phyloP scores from a whole-genome alignment of 2,329 filamentous ascomycete genomes.

The Leptographium procerum region DNA sequence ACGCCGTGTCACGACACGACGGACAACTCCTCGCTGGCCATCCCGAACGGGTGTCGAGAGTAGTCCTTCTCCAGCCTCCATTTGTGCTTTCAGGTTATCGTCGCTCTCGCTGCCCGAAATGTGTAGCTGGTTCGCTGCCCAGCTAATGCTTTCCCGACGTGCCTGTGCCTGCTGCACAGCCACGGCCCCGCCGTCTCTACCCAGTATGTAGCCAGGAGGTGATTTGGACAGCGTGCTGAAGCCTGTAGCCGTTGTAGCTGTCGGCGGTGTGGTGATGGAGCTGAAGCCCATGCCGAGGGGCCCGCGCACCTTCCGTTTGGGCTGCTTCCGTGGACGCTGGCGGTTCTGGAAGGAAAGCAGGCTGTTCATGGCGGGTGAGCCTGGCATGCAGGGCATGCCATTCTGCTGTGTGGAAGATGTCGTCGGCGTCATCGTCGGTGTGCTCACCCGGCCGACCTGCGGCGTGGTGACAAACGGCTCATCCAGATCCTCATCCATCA shows the following conservation, averaged over 20 bases:
- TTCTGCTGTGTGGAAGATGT: neutral
- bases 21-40: constrained; percentile 63
- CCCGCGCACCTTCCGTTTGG: constrained; percentile 39
- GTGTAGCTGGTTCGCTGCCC: constrained; percentile 80
- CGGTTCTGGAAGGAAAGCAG: constrained; percentile 76
- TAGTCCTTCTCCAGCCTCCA: constrained; percentile 32
- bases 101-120: constrained; percentile 74
- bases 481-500: constrained; percentile 64
- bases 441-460: constrained; percentile 51
- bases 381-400: constrained; percentile 7
- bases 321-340: constrained; percentile 58
- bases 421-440: constrained; percentile 24
- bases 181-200: neutral
- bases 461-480: constrained; percentile 77
- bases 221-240: constrained; percentile 49
- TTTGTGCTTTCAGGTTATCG: constrained; percentile 43
- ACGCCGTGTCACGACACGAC: constrained; percentile 71
- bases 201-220: constrained; percentile 42
- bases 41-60: constrained; percentile 34
- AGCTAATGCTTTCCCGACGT: constrained; percentile 77
- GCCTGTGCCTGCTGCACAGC: constrained; percentile 28
- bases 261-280: constrained; percentile 21
- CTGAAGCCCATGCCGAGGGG: constrained; percentile 40
- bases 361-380: constrained; percentile 60
- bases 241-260: neutral